These are phyloP conservation scores for Phytophthora sojae DNA, from an alignment of 352 stramenopile species.

Conservation along the genomic window DNA sequence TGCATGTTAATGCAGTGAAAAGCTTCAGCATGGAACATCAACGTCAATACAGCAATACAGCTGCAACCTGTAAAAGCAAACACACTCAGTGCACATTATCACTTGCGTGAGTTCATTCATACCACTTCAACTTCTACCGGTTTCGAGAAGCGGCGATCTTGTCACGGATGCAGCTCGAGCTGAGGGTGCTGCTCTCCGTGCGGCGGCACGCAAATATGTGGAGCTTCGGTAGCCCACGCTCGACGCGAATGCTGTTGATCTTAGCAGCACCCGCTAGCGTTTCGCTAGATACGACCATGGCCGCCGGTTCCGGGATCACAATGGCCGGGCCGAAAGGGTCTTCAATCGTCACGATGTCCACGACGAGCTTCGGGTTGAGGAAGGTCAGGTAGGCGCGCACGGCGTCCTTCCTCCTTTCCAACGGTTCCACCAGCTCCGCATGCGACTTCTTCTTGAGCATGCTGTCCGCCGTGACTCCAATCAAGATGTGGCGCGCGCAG, in stretches of 20 bases:
- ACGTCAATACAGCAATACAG: not conserved
- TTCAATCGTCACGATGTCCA: slow-evolving; percentile 80
- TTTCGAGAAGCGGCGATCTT: slow-evolving; percentile 50
- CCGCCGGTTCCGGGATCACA: slow-evolving; percentile 66
- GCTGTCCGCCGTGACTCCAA: slow-evolving; percentile 82
- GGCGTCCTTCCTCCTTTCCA: slow-evolving; percentile 60
- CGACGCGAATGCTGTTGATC: slow-evolving; percentile 82
- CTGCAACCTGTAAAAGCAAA: not conserved
- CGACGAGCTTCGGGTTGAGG: slow-evolving; percentile 67
- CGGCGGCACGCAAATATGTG: slow-evolving; percentile 83
- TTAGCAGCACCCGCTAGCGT: slow-evolving; percentile 80
- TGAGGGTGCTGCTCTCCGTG: slow-evolving; percentile 85
- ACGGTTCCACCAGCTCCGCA: slow-evolving; percentile 72
- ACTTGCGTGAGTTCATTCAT: not conserved
- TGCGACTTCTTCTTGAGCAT: slow-evolving; percentile 87
- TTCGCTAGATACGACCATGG: slow-evolving; percentile 89
- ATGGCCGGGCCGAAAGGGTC: slow-evolving; percentile 90
- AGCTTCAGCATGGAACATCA: not conserved
- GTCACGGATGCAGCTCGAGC: slow-evolving; percentile 84
- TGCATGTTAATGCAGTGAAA: too few species aligned
- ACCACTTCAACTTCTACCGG: slow-evolving; percentile 9
- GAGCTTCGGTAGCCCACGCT: slow-evolving; percentile 64
- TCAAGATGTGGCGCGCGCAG: slow-evolving; percentile 54
- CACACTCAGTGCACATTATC: not conserved
- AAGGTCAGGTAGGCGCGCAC: slow-evolving; percentile 70